A percentile compares a stretch with the other conserved stretches of the same genome.
Conservation (phyloP, 768 basidiomycete species). For the Cystobasidiopsis lactophilus region DNA sequence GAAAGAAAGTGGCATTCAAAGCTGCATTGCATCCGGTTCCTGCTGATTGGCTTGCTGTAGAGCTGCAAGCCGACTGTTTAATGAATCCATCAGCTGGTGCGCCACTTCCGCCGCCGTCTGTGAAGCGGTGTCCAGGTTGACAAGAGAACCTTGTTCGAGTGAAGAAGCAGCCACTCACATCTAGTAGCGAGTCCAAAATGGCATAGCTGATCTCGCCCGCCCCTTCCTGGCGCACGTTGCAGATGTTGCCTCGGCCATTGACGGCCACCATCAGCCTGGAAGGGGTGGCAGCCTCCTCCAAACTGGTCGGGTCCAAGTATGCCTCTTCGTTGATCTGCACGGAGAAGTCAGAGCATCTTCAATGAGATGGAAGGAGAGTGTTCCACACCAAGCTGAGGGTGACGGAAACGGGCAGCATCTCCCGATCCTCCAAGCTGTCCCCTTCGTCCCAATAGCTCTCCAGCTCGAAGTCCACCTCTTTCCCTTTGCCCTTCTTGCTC, state of each 20-base stretch:
- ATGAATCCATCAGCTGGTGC: no score
- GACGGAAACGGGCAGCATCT: slow-evolving; percentile 3
- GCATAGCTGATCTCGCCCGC: not conserved
- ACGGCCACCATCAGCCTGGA: not conserved
- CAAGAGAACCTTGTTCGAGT: no score
- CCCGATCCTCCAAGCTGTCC: slow-evolving; percentile 1
- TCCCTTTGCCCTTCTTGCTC: not conserved
- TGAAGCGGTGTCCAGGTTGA: no score
- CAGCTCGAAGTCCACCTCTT: slow-evolving; percentile 9
- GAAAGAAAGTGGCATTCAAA: no score
- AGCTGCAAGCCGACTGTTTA: no score
- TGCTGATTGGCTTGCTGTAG: not conserved
- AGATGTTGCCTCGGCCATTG: not conserved
- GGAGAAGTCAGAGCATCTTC: not conserved
- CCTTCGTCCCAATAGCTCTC: slow-evolving; percentile 9
- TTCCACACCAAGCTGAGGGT: slow-evolving; percentile 8
- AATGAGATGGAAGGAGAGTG: not conserved
- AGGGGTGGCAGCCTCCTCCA: not conserved
- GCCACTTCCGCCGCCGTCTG: no score
- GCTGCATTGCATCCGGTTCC: no score
- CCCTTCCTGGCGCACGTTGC: not conserved
- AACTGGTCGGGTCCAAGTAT: not conserved
- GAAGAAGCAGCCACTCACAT: not conserved
- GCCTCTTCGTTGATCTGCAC: not conserved
- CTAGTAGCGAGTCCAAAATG: not conserved